Base-by-base conservation (phyloP, 441 rosid genomes). In the Manihot esculenta region DNA sequence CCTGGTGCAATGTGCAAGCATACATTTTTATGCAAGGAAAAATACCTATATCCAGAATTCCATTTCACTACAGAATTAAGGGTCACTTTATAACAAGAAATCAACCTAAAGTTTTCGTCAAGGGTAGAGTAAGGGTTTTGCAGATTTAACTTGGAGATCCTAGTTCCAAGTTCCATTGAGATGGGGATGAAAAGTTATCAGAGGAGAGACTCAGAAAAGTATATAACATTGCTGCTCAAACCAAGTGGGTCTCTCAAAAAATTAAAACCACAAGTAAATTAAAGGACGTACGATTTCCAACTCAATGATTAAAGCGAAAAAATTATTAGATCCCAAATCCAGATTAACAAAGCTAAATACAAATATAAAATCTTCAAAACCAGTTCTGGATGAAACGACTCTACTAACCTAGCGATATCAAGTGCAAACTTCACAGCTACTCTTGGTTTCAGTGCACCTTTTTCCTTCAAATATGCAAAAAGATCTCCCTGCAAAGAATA, bases 401-500 rank as follows among this genome's bases (percentile, higher is more conserved):
- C 23, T 65, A 68, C 81, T 69, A 53, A 88, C 94, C 94, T 86
- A 59, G 97, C 92, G 77, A 88, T 84, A 77, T 90, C 94, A 74
- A 90, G 94, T 10, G 92, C 89, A 45, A 90, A 88, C 78, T 81
- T 90, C 75, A 90, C 87, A 71, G 94, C 97, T 49, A 72, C 75
- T 51, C 74, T 82, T 45, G 85, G 85, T 83, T 80, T 73, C 64
- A 90, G 79, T 45, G 88, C 77, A 54, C 88, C 84, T 74, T 83
- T 88, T 65, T 68, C 79, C 79, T 85, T 88, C 78, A 88, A 76
- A 77, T 82, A 90, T 74, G 85, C 87, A 70, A 86, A 79, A 68
- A 90, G 85, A 84, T 90, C 97, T n/a, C 97, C 94, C 97, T 90
- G 74, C 48, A 77, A 66, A 67, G 65, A 63, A 68, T 30, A 27